These are phyloP conservation scores for Brassica juncea DNA, from an alignment of 345 rosid genomes.

Conservation along the genomic window DNA sequence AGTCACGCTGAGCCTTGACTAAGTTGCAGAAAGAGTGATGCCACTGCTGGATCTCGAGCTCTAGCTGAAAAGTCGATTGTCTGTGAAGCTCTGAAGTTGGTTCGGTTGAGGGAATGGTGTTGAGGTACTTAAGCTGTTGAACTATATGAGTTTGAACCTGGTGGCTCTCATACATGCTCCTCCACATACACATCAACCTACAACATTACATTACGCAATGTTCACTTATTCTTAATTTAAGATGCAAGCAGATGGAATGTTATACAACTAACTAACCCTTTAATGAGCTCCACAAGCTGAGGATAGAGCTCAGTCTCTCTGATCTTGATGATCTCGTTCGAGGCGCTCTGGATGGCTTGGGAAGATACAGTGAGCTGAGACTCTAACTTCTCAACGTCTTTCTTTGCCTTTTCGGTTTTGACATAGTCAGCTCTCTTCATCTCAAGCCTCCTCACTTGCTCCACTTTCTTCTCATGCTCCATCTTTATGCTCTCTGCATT, in stretches of 20 bases:
- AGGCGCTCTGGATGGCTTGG: slow-evolving; percentile 78
- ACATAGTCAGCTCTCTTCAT: slow-evolving; percentile 77
- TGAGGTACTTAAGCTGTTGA: slow-evolving; percentile 90
- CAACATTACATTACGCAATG: slow-evolving; percentile 30
- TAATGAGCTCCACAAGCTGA: slow-evolving; percentile 80
- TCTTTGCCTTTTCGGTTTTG: slow-evolving; percentile 78
- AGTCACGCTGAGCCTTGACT: slow-evolving; percentile 79
- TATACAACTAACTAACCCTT: slow-evolving; percentile 68
- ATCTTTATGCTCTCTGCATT: slow-evolving; percentile 65
- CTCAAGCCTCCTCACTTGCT: slow-evolving; percentile 79
- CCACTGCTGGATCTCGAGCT: slow-evolving; percentile 94
- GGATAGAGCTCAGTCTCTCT: slow-evolving; percentile 85
- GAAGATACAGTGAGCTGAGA: slow-evolving; percentile 83
- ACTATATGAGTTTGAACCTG: slow-evolving; percentile 97
- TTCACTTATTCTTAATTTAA: not conserved
- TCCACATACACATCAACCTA: slow-evolving; percentile 98
- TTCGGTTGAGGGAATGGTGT: slow-evolving; percentile 79
- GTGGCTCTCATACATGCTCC: slow-evolving; percentile 97
- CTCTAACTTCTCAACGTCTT: slow-evolving; percentile 81
- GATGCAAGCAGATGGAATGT: not conserved
- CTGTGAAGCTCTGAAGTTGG: slow-evolving; percentile 91
- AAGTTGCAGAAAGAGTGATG: slow-evolving; percentile 81
- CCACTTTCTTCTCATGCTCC: slow-evolving; percentile 83
- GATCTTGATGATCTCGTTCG: slow-evolving; percentile 76
- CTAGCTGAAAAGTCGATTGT: slow-evolving; percentile 87